Evolutionary conservation across 495 filamentous ascomycete genomes (phyloP), one percentile per base, ranked within the genome.

Genomic region (Cudoniella acicularis): DNA sequence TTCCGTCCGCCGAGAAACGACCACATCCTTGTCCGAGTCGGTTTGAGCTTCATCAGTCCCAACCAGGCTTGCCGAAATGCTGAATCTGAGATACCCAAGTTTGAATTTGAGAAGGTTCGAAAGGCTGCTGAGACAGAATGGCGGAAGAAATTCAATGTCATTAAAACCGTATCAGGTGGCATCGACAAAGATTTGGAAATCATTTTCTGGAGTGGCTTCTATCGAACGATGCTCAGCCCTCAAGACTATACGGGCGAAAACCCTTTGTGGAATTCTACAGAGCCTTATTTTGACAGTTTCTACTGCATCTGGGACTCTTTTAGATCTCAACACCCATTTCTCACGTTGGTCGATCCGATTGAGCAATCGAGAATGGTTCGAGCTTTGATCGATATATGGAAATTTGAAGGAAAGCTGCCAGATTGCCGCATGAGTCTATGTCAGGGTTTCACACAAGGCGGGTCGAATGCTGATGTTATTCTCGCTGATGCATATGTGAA

Each of bases 171-270:
- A 27, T 68, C 83, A 0, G 76, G 74, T 0, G 80, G 78, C 10
- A 82, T 83, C 3, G 78, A 79, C 55, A 64, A 77, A 10, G 76
- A 80, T n/a, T 68, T 84, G 13, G 74, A 86, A 59, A 85, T 68
- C 22, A 81, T 82, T 27, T 90, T 91, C 67, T 90, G 86, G 79
- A 87, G 82, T 55, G 88, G 86, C 1, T 73, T 83, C 2, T 92
- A 92, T 65, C 74, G 88, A 25, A 79, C 85, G 4, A 81, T 89
- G 79, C 80, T 90, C 42, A 86, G 82, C 36, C 88, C 87, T 1
- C 88, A 92, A 67, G 88, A 91, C 57, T 90, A 90, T 65, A 92
- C 89, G 0, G 87, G 87, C 0, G 88, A 92, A 64, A 92, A 91
- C 53, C 87, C 87, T 21, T 65, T 87, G 1, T 92, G 88, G 86